Conservation (phyloP, 768 basidiomycete species). For the Mrakia hoshinonis region DNA sequence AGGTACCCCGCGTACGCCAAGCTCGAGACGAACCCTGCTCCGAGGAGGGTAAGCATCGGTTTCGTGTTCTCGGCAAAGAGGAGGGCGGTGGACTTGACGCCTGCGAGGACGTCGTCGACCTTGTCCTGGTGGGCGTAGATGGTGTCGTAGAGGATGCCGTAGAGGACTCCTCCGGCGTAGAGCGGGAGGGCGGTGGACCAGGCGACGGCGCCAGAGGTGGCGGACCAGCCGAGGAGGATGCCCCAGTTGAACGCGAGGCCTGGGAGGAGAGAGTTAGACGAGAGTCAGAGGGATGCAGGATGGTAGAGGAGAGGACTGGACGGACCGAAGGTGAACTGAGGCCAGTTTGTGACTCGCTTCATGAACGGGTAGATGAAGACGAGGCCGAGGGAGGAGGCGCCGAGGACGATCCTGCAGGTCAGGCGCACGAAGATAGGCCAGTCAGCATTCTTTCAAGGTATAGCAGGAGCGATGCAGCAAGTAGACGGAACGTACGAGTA, state of each 20-base stretch:
- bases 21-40: conserved; percentile 61
- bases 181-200: conserved; percentile 78
- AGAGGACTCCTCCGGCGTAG: conserved; percentile 79
- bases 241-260: conserved; percentile 98
- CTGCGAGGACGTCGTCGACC: conserved; percentile 71
- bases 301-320: not conserved
- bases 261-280: conserved; percentile 37
- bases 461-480: not conserved
- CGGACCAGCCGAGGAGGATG: conserved; percentile 89
- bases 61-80: conserved; percentile 73
- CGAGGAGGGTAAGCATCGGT: conserved; percentile 65
- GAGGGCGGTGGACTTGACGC: conserved; percentile 88
- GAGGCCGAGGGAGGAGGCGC: conserved; percentile 78
- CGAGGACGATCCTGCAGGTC: conserved; percentile 65
- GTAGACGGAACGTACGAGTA: conserved; percentile 59
- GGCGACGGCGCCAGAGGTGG: conserved; percentile 68
- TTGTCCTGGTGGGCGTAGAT: conserved; percentile 99
- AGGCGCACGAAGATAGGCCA: not conserved
- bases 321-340: conserved; percentile 85
- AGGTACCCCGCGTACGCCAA: conserved; percentile 71
- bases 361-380: conserved; percentile 89
- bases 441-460: not conserved
- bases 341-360: conserved; percentile 96
- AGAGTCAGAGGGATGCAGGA: not conserved
- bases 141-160: conserved; percentile 95